Evolutionary conservation across 2,329 filamentous ascomycete genomes (phyloP).

Genomic region (Sporothrix sp.): DNA sequence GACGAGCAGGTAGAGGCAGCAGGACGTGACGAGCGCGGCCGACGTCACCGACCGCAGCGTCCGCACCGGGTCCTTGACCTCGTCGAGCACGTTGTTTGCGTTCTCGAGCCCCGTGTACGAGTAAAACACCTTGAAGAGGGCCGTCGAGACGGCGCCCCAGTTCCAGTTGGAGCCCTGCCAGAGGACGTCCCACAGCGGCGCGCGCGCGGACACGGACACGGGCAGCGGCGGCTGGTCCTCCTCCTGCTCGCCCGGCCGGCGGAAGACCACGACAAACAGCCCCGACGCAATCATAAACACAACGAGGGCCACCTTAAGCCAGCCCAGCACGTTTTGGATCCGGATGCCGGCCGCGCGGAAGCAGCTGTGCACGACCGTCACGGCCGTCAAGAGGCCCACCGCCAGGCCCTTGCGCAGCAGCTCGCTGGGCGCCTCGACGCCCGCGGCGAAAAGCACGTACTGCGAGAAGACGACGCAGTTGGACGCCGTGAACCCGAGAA

Average conservation of each 20-base stretch:
- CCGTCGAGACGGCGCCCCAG: conserved; percentile 57
- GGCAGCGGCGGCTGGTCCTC: conserved; percentile 12
- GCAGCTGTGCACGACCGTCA: conserved; percentile 50
- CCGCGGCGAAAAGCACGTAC: conserved; percentile 52
- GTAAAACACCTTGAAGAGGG: conserved; percentile 49
- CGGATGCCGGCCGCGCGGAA: conserved; percentile 47
- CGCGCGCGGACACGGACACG: not conserved
- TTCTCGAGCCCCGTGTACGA: conserved; percentile 49
- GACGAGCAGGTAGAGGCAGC: conserved; percentile 45
- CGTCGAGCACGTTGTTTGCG: conserved; percentile 51
- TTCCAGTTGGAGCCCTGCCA: conserved; percentile 61
- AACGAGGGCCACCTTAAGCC: conserved; percentile 52
- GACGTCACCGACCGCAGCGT: conserved; percentile 42
- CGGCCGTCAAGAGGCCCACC: conserved; percentile 42
- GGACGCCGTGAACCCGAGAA: conserved; percentile 58
- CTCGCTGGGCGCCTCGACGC: conserved; percentile 36
- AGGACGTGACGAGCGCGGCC: conserved; percentile 40
- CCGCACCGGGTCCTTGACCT: conserved; percentile 50
- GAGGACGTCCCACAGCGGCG: conserved; percentile 38
- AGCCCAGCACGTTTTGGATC: conserved; percentile 53
- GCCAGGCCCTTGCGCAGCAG: conserved; percentile 46
- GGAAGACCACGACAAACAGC: conserved; percentile 44
- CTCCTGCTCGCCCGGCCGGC: conserved; percentile 23
- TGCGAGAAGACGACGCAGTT: conserved; percentile 62
- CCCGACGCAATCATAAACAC: conserved; percentile 53